Percentiles rank a stretch among this genome's conserved stretches.
These are phyloP conservation scores for Trypanosoma theileri DNA, from an alignment of 208 protist species.

Conservation along the genomic window DNA sequence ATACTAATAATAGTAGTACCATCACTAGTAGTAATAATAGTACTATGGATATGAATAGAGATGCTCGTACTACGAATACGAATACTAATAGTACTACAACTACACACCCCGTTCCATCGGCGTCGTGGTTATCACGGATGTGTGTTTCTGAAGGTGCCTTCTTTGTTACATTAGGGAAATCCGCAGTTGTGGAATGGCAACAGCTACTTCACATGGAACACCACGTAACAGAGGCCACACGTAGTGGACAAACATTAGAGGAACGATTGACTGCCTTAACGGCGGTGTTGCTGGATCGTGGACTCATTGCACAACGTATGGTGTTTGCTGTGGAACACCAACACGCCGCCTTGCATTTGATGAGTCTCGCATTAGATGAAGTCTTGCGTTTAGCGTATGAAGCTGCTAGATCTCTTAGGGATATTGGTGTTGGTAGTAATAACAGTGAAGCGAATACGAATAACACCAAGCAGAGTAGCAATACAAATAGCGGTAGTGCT, in stretches of 20 bases:
- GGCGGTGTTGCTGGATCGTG: constrained; percentile 22
- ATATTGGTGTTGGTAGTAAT: not conserved
- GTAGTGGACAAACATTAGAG: constrained; percentile 4
- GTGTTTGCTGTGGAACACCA: constrained; percentile 70
- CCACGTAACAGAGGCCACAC: not conserved
- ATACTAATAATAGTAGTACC: not conserved
- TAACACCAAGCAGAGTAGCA: not conserved
- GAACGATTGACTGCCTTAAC: constrained; percentile 15
- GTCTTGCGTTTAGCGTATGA: constrained; percentile 56
- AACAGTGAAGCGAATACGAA: not conserved
- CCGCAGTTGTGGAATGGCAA: constrained; percentile 16
- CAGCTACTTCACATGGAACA: constrained; percentile 23
- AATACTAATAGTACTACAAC: not conserved
- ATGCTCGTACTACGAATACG: too few relatives aligned
- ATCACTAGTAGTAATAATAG: not conserved
- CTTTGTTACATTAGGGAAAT: constrained; percentile 36
- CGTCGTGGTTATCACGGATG: constrained; percentile 59
- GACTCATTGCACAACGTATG: constrained; percentile 59
- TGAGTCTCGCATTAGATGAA: constrained; percentile 75
- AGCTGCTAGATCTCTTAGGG: constrained; percentile 19
- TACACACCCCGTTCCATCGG: constrained; percentile 14
- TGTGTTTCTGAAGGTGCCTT: constrained; percentile 39
- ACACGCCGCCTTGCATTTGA: constrained; percentile 46
- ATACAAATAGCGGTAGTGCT: not conserved
- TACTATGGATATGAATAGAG: not conserved